Evolutionary conservation across 441 rosid genomes (phyloP).

Genomic region (Capsella rubella): DNA sequence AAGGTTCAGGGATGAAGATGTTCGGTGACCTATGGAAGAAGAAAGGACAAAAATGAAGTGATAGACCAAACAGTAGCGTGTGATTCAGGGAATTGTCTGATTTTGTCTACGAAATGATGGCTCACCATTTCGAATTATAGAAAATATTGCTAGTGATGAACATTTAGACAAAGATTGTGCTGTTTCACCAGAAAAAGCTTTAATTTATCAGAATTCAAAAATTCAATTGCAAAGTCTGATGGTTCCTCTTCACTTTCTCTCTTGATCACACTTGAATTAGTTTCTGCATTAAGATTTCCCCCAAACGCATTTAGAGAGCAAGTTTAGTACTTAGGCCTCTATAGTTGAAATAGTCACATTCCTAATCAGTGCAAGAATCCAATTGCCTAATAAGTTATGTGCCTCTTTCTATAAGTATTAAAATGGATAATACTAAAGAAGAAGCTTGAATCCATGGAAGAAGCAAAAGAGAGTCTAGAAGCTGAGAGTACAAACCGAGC

Average conservation of each 20-base stretch:
- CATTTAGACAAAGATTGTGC: background rate
- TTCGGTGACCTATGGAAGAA: constrained; percentile 91
- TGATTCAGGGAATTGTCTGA: constrained; percentile 27
- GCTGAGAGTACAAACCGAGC: constrained; percentile 82
- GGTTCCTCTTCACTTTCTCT: background rate
- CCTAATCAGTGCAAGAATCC: background rate
- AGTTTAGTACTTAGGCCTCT: background rate
- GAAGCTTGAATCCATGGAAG: constrained; percentile 61
- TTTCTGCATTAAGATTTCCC: background rate
- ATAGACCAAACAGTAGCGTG: background rate
- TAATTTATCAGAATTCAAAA: background rate
- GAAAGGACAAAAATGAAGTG: constrained; percentile 64
- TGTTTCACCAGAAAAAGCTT: background rate
- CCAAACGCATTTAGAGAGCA: background rate
- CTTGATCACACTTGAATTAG: background rate
- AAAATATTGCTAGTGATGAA: background rate
- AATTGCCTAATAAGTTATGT: background rate
- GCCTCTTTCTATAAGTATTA: no score
- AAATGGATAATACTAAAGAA: constrained; percentile 53
- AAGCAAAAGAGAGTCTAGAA: constrained; percentile 67
- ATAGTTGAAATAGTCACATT: background rate
- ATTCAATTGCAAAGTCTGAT: background rate
- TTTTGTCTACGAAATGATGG: constrained; percentile 26
- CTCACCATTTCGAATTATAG: constrained; percentile 12
- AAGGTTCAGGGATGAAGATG: constrained; percentile 76